phyloP scores from a whole-genome alignment of 176 grass and related monocot species.

The Lolium rigidum region DNA sequence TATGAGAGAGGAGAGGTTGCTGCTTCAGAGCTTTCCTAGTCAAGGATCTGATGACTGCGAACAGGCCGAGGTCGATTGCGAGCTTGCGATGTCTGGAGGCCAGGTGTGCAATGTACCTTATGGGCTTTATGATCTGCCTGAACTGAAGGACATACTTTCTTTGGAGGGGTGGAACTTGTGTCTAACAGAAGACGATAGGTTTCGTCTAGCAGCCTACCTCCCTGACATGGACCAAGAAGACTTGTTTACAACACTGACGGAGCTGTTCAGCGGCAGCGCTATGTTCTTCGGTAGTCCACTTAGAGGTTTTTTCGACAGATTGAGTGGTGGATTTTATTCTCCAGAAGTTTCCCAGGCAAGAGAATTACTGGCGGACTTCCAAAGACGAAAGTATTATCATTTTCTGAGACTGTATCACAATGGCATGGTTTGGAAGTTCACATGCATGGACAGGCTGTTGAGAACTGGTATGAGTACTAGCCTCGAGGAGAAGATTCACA shows the following conservation, averaged over 20 bases:
- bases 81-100: constrained; percentile 58
- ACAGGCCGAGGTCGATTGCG: constrained; percentile 61
- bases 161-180: constrained; percentile 81
- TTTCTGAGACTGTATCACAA: constrained; percentile 69
- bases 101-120: constrained; percentile 80
- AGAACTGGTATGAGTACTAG: constrained; percentile 37
- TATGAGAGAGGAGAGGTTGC: constrained; percentile 53
- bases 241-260: constrained; percentile 59
- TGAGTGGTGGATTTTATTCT: constrained; percentile 83
- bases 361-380: constrained; percentile 56
- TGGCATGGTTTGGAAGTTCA: constrained; percentile 58
- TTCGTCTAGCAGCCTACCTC: constrained; percentile 64
- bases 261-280: constrained; percentile 60
- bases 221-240: constrained; percentile 77
- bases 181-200: constrained; percentile 85
- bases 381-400: constrained; percentile 70
- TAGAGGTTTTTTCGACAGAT: constrained; percentile 48
- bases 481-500: constrained; percentile 54
- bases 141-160: constrained; percentile 68
- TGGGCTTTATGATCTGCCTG: constrained; percentile 72
- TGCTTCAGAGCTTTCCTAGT: constrained; percentile 42
- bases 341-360: constrained; percentile 68
- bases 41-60: constrained; percentile 58
- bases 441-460: constrained; percentile 52
- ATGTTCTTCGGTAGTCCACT: constrained; percentile 82